Base-by-base conservation (phyloP, 179 eudicot species). In the Actinidia polygama region DNA sequence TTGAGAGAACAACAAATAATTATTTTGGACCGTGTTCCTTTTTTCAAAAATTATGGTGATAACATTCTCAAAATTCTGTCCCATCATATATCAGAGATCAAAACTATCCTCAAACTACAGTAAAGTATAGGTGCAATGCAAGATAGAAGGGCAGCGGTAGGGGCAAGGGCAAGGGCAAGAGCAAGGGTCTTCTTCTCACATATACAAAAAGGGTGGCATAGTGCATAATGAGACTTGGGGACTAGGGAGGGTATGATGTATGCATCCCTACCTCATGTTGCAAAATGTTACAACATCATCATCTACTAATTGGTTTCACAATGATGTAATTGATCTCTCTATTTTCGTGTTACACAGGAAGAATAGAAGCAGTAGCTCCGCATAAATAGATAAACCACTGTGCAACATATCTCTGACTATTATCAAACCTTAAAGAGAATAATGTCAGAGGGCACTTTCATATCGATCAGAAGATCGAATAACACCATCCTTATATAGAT, bases 391-490 rank as follows among this genome's bases (percentile, higher is more conserved):
- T 10, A 71, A 61, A 75, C 49, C 46, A 81, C 46, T 55, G 15
- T 68, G 11, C 57, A 54, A 62, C 80, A 66, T 74, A 51, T 54
- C 24, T 71, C 55, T 57, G 8, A 71, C 23, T 30, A n/a, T 64
- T 57, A 57, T 15, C 79, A 80, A 90, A 95, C 99, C 98, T 93
- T 97, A 80, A 97, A 95, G 62, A 97, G 92, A 87, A 89, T 93
- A 54, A 95, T 94, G 83, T 97, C 99, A 44, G 98, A n/a, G 98
- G 66, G 99, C 94, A 88, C 95, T 97, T 89, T 94, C 98, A 89
- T 90, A 97, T 86, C 92, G 93, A 88, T 97, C 98, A 81, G 96
- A 95, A 82, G 92, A 87, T 83, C 99, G 98, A 73, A 95, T 92
- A 81, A 80, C 90, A 80, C 91, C 97, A 88, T 97, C 98, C 92